These are phyloP conservation scores for Eremochloa ophiuroides DNA, from an alignment of 176 grass and related monocot genomes.

Conservation along the genomic window DNA sequence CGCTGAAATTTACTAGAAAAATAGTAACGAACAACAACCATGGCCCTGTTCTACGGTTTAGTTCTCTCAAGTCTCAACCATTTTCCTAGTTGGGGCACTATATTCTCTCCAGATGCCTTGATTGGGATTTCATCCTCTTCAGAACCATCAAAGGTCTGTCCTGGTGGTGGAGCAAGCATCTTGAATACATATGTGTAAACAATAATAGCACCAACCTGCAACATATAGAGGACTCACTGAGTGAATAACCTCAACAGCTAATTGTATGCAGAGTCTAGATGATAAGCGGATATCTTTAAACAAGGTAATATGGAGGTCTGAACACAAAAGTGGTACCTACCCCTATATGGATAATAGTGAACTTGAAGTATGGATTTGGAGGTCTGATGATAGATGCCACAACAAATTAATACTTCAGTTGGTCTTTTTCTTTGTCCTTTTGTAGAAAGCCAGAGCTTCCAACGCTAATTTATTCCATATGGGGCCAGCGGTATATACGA, in stretches of 20 bases:
- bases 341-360: constrained; percentile 94
- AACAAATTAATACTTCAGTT: constrained; percentile 49
- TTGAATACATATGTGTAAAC: constrained; percentile 99
- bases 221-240: constrained; percentile 11
- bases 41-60: too few relatives aligned
- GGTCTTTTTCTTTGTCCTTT: background rate
- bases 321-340: constrained; percentile 59
- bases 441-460: background rate
- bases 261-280: constrained; percentile 11
- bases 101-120: constrained; percentile 37
- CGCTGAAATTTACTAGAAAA: too few relatives aligned
- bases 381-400: constrained; percentile 87
- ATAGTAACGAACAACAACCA: too few relatives aligned
- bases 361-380: constrained; percentile 97
- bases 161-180: constrained; percentile 94
- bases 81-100: constrained; percentile 33
- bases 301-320: too few relatives aligned
- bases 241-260: constrained; percentile 14
- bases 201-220: constrained; percentile 96
- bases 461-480: background rate
- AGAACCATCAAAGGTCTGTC: constrained; percentile 64
- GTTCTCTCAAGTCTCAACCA: too few relatives aligned
- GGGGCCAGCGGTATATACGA: background rate
- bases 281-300: background rate
- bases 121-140: constrained; percentile 52